Conservation (phyloP, 2,329 filamentous ascomycete species). For the Aspergillus intermedius region DNA sequence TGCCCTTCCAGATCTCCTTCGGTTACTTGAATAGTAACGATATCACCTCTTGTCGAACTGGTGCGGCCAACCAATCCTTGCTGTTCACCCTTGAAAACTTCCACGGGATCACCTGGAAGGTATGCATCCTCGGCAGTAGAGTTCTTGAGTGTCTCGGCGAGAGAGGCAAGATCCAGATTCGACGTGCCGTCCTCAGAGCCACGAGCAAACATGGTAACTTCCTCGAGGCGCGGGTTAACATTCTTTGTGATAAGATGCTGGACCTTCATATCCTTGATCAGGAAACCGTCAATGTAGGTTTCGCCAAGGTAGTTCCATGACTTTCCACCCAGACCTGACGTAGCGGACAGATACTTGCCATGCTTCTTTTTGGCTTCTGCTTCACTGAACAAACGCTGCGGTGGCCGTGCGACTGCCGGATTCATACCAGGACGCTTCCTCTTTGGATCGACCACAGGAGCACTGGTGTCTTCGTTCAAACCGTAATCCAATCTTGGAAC, state of each 20-base stretch:
- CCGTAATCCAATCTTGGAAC: constrained; percentile 92
- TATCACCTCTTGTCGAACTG: constrained; percentile 79
- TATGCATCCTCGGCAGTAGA: constrained; percentile 76
- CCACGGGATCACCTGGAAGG: constrained; percentile 88
- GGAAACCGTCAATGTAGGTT: constrained; percentile 85
- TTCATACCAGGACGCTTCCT: constrained; percentile 62
- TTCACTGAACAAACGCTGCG: constrained; percentile 88
- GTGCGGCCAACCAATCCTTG: constrained; percentile 83
- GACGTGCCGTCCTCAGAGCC: constrained; percentile 87
- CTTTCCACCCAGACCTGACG: constrained; percentile 53
- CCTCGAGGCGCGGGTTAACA: constrained; percentile 87
- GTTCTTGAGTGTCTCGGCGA: constrained; percentile 84
- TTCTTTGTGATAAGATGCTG: constrained; percentile 78
- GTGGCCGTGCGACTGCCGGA: constrained; percentile 62
- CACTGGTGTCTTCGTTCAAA: constrained; percentile 66
- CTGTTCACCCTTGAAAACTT: constrained; percentile 93
- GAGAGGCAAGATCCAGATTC: constrained; percentile 82
- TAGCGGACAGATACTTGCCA: constrained; percentile 53
- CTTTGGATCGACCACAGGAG: constrained; percentile 57
- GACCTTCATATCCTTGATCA: constrained; percentile 89
- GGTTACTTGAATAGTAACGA: constrained; percentile 79
- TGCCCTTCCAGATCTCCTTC: constrained; percentile 78
- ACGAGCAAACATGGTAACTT: constrained; percentile 89
- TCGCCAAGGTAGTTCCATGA: constrained; percentile 82
- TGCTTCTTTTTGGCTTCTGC: constrained; percentile 85